phyloP scores from a whole-genome alignment of 2,329 filamentous ascomycete species.

The Zalaria obscura region DNA sequence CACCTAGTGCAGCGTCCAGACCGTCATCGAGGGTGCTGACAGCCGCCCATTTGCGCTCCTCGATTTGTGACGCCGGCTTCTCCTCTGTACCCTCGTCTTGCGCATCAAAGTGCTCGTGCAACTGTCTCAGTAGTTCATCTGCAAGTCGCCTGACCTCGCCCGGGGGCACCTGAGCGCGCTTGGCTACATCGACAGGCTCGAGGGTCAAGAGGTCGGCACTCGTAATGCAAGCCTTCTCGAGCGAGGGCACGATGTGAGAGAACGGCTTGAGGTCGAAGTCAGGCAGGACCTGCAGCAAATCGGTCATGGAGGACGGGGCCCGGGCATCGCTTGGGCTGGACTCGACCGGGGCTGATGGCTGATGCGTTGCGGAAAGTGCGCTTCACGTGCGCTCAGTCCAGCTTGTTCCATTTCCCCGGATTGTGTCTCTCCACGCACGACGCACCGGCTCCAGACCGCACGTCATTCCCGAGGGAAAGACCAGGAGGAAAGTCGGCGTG shows the following conservation, averaged over 20 bases:
- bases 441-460: no score
- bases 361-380: no score
- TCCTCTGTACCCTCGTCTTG: neutral
- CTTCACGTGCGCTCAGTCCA: no score
- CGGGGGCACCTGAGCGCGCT: slow-evolving; percentile 68
- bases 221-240: slow-evolving; percentile 66
- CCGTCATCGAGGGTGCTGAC: slow-evolving; percentile 70
- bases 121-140: slow-evolving; percentile 48
- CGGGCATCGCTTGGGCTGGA: no score
- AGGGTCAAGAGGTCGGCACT: slow-evolving; percentile 76
- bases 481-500: no score
- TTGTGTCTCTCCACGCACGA: no score
- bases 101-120: slow-evolving; percentile 50
- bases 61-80: neutral
- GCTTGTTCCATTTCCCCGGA: no score
- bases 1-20: slow-evolving; percentile 58
- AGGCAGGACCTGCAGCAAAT: slow-evolving; percentile 72
- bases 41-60: slow-evolving; percentile 32
- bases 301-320: slow-evolving; percentile 48
- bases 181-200: slow-evolving; percentile 69
- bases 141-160: slow-evolving; percentile 65
- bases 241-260: slow-evolving; percentile 58
- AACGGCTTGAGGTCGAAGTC: slow-evolving; percentile 60
- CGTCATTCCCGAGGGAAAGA: no score
- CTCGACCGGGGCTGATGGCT: no score